Conservation (phyloP, 768 basidiomycete genomes). For the Pulveroboletus sp. region DNA sequence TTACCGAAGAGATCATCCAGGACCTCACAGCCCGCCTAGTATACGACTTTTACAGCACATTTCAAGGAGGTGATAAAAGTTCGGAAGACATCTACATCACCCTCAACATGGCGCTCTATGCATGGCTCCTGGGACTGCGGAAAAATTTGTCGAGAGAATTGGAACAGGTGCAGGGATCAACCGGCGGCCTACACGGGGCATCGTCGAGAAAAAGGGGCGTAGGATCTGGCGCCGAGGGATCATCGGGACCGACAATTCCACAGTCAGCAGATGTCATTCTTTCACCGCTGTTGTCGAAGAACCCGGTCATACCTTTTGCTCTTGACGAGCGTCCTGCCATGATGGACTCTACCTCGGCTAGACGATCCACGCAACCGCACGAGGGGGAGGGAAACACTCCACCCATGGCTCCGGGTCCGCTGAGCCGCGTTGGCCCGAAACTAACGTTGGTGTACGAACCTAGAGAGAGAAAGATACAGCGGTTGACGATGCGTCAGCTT, state of each 20-base stretch:
- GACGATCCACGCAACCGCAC: conserved; percentile 15
- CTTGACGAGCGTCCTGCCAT: conserved; percentile 8
- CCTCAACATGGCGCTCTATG: conserved; percentile 77
- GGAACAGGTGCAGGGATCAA: conserved; percentile 63
- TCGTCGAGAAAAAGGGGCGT: conserved; percentile 36
- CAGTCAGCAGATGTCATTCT: conserved; percentile 9
- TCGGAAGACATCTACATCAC: conserved; percentile 83
- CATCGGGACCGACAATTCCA: not conserved
- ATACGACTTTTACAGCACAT: conserved; percentile 74
- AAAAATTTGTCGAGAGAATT: conserved; percentile 76
- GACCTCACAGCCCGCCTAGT: conserved; percentile 42
- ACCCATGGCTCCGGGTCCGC: not conserved
- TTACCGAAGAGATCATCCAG: conserved; percentile 56
- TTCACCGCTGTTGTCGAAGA: conserved; percentile 1
- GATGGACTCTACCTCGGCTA: conserved; percentile 5
- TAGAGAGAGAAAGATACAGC: conserved; percentile 64
- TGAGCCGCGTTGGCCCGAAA: conserved; percentile 11
- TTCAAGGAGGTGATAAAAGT: conserved; percentile 53
- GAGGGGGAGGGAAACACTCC: conserved; percentile 10
- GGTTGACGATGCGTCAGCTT: conserved; percentile 80
- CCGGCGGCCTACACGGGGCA: conserved; percentile 36
- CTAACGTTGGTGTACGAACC: conserved; percentile 49
- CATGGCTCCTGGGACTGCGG: conserved; percentile 76
- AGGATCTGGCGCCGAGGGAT: conserved; percentile 10
- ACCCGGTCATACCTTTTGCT: conserved; percentile 1